Evolutionary conservation across 2,329 filamentous ascomycete genomes (phyloP).

Genomic region (Colletotrichum sp.): DNA sequence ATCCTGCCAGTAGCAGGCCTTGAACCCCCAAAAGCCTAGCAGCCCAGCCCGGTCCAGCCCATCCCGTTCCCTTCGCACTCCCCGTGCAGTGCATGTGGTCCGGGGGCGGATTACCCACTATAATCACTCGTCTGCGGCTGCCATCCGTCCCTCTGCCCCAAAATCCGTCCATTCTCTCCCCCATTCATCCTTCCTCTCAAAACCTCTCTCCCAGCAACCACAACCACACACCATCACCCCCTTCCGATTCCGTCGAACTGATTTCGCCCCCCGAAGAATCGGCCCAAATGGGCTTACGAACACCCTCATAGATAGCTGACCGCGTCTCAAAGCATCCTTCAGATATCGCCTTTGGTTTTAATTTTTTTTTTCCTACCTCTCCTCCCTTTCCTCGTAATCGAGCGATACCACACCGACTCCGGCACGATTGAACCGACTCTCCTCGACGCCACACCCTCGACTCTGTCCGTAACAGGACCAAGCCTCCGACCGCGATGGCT

Average conservation of each 20-base stretch:
- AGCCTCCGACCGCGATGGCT: conserved; percentile 63
- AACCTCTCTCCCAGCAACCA: conserved; percentile 12
- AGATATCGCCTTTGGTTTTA: conserved; percentile 3
- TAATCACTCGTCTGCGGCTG: conserved; percentile 18
- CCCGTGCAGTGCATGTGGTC: conserved; percentile 18
- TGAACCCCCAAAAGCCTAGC: neutral
- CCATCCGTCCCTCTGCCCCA: conserved; percentile 19
- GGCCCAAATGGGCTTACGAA: conserved; percentile 20
- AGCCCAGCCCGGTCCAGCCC: conserved; percentile 17
- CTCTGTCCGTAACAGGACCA: conserved; percentile 26
- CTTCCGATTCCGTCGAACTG: conserved; percentile 14
- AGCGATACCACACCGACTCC: conserved; percentile 3
- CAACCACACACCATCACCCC: neutral
- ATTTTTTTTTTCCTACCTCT: neutral
- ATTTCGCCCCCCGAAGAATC: conserved; percentile 11
- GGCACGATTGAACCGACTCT: conserved; percentile 1
- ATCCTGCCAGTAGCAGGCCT: conserved; percentile 11
- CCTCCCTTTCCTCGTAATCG: neutral
- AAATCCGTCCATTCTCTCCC: conserved; percentile 22
- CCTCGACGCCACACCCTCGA: neutral
- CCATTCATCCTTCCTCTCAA: conserved; percentile 19
- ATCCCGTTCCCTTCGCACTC: conserved; percentile 8
- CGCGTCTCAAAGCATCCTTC: neutral
- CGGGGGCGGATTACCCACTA: conserved; percentile 17
- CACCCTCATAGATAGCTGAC: conserved; percentile 17